phyloP scores from a whole-genome alignment of 164 flowering plant species.

The Echeveria elegans region DNA sequence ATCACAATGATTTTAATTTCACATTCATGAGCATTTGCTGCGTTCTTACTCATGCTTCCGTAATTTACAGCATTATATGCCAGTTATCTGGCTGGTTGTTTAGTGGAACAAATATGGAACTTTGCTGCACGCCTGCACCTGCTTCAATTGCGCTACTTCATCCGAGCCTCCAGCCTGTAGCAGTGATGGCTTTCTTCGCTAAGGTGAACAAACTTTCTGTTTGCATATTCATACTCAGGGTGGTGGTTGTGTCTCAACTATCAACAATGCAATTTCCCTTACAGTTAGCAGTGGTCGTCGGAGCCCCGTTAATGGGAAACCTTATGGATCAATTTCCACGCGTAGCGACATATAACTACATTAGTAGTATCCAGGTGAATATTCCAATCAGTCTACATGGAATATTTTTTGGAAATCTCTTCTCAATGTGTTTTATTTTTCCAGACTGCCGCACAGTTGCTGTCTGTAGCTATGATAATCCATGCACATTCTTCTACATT shows the following conservation, averaged over 20 bases:
- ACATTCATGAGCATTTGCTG: slow-evolving; percentile 6
- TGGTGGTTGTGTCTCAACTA: background rate
- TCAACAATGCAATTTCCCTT: slow-evolving; percentile 16
- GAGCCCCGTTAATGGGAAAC: slow-evolving; percentile 84
- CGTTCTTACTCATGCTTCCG: slow-evolving; percentile 1
- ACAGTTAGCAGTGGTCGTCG: slow-evolving; percentile 78
- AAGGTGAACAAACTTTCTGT: slow-evolving; percentile 38
- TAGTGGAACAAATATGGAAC: slow-evolving; percentile 97
- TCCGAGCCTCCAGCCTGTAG: slow-evolving; percentile 95
- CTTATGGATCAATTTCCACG: slow-evolving; percentile 87
- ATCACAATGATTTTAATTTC: no score
- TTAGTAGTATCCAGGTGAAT: slow-evolving; percentile 71
- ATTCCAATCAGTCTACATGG: background rate
- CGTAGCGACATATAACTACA: slow-evolving; percentile 64
- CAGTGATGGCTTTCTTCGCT: slow-evolving; percentile 76
- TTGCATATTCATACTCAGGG: background rate
- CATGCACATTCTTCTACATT: slow-evolving; percentile 47
- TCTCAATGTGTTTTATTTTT: background rate
- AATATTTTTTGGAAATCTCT: background rate
- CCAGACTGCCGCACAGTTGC: slow-evolving; percentile 88
- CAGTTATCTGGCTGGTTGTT: slow-evolving; percentile 67
- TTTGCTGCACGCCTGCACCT: slow-evolving; percentile 99
- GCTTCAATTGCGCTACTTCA: slow-evolving; percentile 91
- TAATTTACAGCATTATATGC: slow-evolving; percentile 70
- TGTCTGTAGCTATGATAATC: slow-evolving; percentile 86